Conservation (phyloP, 2,329 filamentous ascomycete genomes). For the Colletotrichum kahawae region DNA sequence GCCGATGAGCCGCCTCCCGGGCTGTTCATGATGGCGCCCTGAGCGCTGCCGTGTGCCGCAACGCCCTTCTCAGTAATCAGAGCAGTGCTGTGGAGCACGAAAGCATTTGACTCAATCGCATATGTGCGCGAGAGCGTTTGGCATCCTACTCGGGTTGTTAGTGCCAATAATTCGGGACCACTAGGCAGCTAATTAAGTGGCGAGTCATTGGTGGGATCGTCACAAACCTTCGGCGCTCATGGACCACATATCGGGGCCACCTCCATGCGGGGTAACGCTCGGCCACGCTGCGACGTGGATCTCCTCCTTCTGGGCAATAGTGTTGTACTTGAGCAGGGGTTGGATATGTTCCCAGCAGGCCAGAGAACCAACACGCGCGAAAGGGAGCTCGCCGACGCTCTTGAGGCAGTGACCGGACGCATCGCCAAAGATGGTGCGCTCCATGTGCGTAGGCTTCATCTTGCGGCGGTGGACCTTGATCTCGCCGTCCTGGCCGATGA, state of each 20-base stretch:
- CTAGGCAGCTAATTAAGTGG: background rate
- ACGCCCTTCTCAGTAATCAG: conserved; percentile 44
- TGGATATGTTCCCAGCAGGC: conserved; percentile 65
- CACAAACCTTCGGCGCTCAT: conserved; percentile 19
- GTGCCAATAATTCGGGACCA: background rate
- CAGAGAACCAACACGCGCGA: conserved; percentile 57
- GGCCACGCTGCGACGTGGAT: conserved; percentile 35
- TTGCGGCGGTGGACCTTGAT: conserved; percentile 48
- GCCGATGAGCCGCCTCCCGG: conserved; percentile 52
- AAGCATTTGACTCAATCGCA: conserved; percentile 48
- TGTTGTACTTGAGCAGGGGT: conserved; percentile 44
- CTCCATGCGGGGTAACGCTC: conserved; percentile 7
- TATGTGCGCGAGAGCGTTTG: conserved; percentile 38
- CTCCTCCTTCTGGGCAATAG: conserved; percentile 30
- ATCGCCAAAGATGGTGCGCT: conserved; percentile 46
- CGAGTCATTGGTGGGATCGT: background rate
- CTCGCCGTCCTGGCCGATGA: conserved; percentile 46
- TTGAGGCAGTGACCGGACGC: conserved; percentile 27
- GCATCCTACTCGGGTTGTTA: conserved; percentile 35
- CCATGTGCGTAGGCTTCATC: conserved; percentile 59
- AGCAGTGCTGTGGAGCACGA: conserved; percentile 44
- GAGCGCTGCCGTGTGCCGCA: conserved; percentile 42
- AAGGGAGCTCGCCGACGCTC: conserved; percentile 53
- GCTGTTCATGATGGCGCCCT: conserved; percentile 40
- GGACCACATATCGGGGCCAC: conserved; percentile 9